Base-by-base conservation (phyloP, 2,329 filamentous ascomycete genomes). In the Cladophialophora bantiana region DNA sequence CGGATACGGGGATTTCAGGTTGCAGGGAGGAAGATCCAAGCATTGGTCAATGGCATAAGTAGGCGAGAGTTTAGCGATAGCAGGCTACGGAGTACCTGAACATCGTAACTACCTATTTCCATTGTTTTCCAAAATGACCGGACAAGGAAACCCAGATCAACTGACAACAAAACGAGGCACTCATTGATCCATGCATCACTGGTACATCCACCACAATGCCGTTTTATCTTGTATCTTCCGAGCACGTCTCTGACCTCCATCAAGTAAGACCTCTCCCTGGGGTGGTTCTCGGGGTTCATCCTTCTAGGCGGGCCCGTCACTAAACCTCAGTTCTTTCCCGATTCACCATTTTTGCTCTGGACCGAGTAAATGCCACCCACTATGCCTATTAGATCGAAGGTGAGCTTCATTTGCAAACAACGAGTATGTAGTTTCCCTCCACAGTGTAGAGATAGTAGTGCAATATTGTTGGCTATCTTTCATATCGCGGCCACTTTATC, bases 11-110 rank as follows among this genome's bases (percentile, higher is more conserved):
- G 18, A 26, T 18, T 20, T 50, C 18, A 26, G 26, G 45, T 7
- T 50, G 9, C 7, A 26, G 45, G 45, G 45, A 26, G 9, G 18
- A 50, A 52, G 10, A 31, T 15, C 15, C 57, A 48, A 36, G 57
- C 57, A 59, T 59, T 59, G 57, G 57, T 45, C 57, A 59, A n/a
- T 18, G n/a, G 40, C 20, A 56, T 12, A 45, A 12, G 31, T 38
- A 35, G 53, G 53, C 53, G 53, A 55, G 13, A 12, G 31, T 55
- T 55, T 55, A 55, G 53, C 53, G 53, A 55, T 55, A 34, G 7
- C 53, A 55, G 53, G 13, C 53, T 55, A 55, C 53, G 53, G 53
- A 55, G 31, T 55, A 26, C 9, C 45, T 50, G 45, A 50, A 50
- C 10, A 26, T 18, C 26, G 45, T 26, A 26, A 18, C 40, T 20